phyloP scores from a whole-genome alignment of 2,329 filamentous ascomycete genomes.

The Fusarium cyanostomum region DNA sequence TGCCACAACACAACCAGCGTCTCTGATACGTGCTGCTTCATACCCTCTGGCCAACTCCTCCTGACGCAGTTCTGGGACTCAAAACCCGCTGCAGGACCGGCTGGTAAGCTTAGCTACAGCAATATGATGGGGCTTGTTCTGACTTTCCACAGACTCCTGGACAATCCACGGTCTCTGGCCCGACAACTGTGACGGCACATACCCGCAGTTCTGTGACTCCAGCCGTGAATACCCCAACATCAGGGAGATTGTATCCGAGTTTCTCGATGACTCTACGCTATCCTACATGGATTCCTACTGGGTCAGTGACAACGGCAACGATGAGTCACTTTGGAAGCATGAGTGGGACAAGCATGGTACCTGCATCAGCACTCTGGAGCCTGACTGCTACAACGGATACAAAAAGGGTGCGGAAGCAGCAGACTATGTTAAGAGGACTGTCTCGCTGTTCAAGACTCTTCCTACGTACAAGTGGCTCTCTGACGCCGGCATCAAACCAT shows the following conservation, averaged over 20 bases:
- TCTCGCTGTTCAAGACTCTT: constrained; percentile 72
- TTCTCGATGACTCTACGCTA: constrained; percentile 63
- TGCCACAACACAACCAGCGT: constrained; percentile 71
- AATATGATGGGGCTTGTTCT: not conserved
- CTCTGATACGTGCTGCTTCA: constrained; percentile 77
- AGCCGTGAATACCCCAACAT: constrained; percentile 72
- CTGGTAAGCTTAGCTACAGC: constrained; percentile 8
- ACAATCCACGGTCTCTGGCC: constrained; percentile 77
- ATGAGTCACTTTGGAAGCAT: constrained; percentile 76
- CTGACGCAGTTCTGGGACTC: constrained; percentile 84
- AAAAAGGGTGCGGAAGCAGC: constrained; percentile 70
- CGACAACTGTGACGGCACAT: constrained; percentile 76
- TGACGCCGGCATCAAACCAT: constrained; percentile 68
- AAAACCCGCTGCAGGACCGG: constrained; percentile 69
- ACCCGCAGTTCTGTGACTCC: constrained; percentile 72
- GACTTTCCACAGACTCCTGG: constrained; percentile 66
- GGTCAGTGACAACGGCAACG: constrained; percentile 73
- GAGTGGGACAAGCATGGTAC: constrained; percentile 80
- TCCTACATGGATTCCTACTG: constrained; percentile 76
- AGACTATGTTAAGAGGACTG: constrained; percentile 74
- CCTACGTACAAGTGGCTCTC: constrained; percentile 71
- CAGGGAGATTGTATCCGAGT: constrained; percentile 66
- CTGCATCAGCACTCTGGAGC: constrained; percentile 76
- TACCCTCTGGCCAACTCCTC: constrained; percentile 75
- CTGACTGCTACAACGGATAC: constrained; percentile 72